A percentile compares a stretch with the other conserved stretches of the same genome.
Conservation (phyloP, 1,139 yeast genomes). For the Taphrina populina region DNA sequence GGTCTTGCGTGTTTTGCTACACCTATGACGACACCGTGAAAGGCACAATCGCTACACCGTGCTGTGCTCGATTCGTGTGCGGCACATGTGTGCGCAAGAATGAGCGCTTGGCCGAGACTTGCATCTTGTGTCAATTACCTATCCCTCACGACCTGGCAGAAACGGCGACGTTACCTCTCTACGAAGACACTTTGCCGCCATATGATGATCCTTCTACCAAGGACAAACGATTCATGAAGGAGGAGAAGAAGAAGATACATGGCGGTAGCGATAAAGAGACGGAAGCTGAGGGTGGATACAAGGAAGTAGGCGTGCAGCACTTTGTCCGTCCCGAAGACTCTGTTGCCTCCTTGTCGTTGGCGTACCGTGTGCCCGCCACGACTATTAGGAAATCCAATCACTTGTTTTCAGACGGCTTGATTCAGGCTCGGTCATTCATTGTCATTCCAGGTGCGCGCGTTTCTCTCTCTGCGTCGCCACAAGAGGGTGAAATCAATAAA, state of each 20-base stretch:
- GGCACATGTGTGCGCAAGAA: conserved; percentile 12
- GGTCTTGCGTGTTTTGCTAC: conserved; percentile 27
- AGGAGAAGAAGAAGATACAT: background rate
- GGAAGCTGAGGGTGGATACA: background rate
- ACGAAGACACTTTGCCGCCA: conserved; percentile 5
- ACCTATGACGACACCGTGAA: conserved; percentile 2
- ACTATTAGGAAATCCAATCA: conserved; percentile 13
- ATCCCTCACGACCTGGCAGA: conserved; percentile 13
- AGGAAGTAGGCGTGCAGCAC: conserved; percentile 24
- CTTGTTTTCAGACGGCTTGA: conserved; percentile 10
- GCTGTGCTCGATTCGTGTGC: conserved; percentile 29
- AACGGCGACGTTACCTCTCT: background rate
- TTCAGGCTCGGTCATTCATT: conserved; percentile 31
- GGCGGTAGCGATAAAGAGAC: background rate
- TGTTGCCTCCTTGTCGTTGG: background rate
- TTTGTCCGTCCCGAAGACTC: conserved; percentile 25
- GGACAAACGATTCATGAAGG: background rate
- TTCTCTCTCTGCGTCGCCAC: conserved; percentile 17
- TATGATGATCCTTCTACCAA: conserved; percentile 2
- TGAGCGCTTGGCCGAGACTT: conserved; percentile 11
- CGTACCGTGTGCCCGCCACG: conserved; percentile 9
- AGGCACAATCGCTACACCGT: conserved; percentile 24
- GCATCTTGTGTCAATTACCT: conserved; percentile 25
- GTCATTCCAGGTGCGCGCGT: conserved; percentile 22
- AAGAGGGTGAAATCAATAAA: conserved; percentile 20